Base-by-base conservation (phyloP, 495 filamentous ascomycete genomes). In the Xylaria longipes region DNA sequence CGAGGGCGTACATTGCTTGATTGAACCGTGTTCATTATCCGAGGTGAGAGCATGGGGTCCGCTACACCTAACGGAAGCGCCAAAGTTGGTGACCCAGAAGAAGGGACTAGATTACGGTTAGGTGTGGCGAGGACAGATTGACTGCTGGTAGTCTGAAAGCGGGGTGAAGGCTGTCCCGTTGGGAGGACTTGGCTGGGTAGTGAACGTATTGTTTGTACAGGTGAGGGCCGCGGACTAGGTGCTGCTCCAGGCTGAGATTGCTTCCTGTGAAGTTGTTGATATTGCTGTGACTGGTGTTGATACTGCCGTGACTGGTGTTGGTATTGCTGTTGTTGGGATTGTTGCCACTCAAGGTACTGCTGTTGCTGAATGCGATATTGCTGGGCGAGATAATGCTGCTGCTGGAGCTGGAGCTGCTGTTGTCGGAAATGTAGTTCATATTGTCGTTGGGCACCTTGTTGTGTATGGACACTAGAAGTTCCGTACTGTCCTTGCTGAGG, bases 391-490 rank as follows among this genome's bases (percentile, higher is more conserved):
- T 33, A 29, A 2, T 56, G 61, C 39, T 70, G 73, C 5, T 69
- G 69, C 29, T 57, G 46, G 22, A 45, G 66, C 0, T 72, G 68
- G 14, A 5, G 31, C 52, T 74, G 77, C 33, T 73, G 70, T n/a
- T 46, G 45, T 27, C 68, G 72, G n/a, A 70, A 11, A 45, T 65
- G 58, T 3, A 39, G 45, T 15, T 60, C 61, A 58, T 61, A 67
- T 7, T 46, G 39, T 31, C 67, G 72, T 27, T 74, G 71, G 2
- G 5, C 2, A 37, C 12, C 14, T 65, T 65, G 63, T 27, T 65
- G 71, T n/a, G 48, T 12, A 14, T 61, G 22, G 15, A 20, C 20
- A 29, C 27, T 54, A 9, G n/a, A 12, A 41, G 43, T 14, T 14
- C 48, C 41, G 17, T 33, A 41, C 27, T 72, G 70, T 48, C 50